Conservation (phyloP, 345 rosid genomes). For the Barbarea vulgaris region DNA sequence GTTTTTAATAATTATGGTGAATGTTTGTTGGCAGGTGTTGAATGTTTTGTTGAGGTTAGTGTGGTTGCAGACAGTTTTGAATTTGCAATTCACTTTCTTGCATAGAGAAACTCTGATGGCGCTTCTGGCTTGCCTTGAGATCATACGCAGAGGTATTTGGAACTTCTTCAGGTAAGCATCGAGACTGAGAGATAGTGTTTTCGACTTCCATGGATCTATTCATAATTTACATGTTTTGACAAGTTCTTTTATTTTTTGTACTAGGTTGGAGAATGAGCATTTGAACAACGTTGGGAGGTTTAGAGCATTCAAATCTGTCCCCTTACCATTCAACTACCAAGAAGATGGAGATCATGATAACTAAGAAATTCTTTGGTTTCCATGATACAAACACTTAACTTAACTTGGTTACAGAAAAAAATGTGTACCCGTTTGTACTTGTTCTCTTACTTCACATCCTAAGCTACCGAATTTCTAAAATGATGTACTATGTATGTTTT, state of each 20-base stretch:
- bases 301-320: slow-evolving; percentile 71
- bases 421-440: not conserved
- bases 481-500: not conserved
- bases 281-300: slow-evolving; percentile 69
- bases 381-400: not conserved
- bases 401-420: not conserved
- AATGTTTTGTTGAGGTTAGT: slow-evolving; percentile 65
- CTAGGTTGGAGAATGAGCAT: slow-evolving; percentile 76
- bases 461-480: not conserved
- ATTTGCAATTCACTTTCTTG: slow-evolving; percentile 37
- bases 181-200: not conserved
- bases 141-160: slow-evolving; percentile 73
- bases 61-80: slow-evolving; percentile 65
- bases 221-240: not conserved
- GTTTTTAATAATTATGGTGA: not conserved
- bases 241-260: slow-evolving; percentile 1
- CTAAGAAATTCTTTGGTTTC: slow-evolving; percentile 8
- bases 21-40: slow-evolving; percentile 42
- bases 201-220: not conserved
- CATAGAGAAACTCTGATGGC: slow-evolving; percentile 48
- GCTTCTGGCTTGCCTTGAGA: slow-evolving; percentile 66
- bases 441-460: not conserved
- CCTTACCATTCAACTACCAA: slow-evolving; percentile 61
- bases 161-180: slow-evolving; percentile 61
- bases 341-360: slow-evolving; percentile 50